Base-by-base conservation (phyloP, 2,329 filamentous ascomycete species). In the Raffaelea albimanens region DNA sequence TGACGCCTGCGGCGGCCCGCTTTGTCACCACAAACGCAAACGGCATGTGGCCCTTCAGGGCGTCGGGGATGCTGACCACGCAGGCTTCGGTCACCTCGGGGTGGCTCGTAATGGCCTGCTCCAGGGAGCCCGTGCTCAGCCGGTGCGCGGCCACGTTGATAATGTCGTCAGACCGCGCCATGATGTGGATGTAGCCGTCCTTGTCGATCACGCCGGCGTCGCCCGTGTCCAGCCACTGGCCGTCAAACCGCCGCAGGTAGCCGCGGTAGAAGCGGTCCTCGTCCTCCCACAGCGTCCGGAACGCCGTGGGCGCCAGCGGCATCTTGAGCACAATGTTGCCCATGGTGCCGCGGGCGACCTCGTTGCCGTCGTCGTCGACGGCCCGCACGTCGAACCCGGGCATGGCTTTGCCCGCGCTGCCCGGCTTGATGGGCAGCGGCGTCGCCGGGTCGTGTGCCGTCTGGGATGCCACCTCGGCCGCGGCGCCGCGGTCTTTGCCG, bases 61-160 rank as follows among this genome's bases (percentile, higher is more conserved):
- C 65, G 59, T 96, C 90, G 0, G 90, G 89, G 48, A 95, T 83
- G 39, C 85, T 84, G 23, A 97, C 82, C 1, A 96, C 86, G 56
- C 87, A 89, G 46, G 84, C 85, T 70, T 96, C 90, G 25, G 84
- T 85, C 45, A 96, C 80, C 3, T 72, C 69, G 0, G 85, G 81
- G 60, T 95, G 88, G 1, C 82, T 82, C 13, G 88, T 83, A 51
- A 96, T 85, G 46, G 87, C 90, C 70, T 96, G 88, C 66, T 96
- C 90, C 62, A 96, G 93, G 31, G 84, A 78, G 44, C 88, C 87
- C 2, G 89, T 95, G 53, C 85, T 91, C 52, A 96, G 82, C 14
- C 90, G 79, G 67, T 96, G 90, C 5, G 90, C 89, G 38, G 89
- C 90, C n/a, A 95, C 90, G 60, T 96, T 96, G 60, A 96, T 89